A percentile compares a stretch with the other conserved stretches of the same genome.
Evolutionary conservation across 805 yeast genomes (phyloP).

Genomic region (Grigorovia jiainica): DNA sequence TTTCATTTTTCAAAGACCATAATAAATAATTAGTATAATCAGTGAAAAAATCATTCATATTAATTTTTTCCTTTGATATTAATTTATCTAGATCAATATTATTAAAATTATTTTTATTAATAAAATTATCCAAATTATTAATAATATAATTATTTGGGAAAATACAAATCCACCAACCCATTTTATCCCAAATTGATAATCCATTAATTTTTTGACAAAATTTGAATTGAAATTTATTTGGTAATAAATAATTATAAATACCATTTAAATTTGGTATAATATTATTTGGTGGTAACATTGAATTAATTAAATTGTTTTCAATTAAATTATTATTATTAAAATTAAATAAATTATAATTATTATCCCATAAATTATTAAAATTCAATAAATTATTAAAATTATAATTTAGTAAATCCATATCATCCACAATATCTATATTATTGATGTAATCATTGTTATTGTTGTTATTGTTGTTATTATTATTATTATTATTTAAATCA

Average conservation of each 20-base stretch:
- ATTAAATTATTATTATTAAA: neutral
- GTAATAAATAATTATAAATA: conserved; percentile 42
- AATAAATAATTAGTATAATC: conserved; percentile 55
- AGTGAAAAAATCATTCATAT: conserved; percentile 49
- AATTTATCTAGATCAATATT: conserved; percentile 16
- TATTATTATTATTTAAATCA: too few species aligned
- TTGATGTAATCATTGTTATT: too few species aligned
- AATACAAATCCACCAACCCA: conserved; percentile 86
- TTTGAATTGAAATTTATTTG: conserved; percentile 48
- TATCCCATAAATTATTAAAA: neutral
- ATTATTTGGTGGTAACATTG: conserved; percentile 1
- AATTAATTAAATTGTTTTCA: neutral
- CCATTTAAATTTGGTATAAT: conserved; percentile 29
- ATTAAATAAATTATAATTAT: neutral
- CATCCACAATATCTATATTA: too few species aligned
- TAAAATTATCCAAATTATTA: neutral
- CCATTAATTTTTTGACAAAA: conserved; percentile 62
- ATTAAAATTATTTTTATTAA: conserved; percentile 1
- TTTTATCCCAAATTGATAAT: conserved; percentile 67
- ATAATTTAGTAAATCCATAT: too few species aligned
- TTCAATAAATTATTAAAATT: too few species aligned
- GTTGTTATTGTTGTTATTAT: too few species aligned
- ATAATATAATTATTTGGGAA: conserved; percentile 42
- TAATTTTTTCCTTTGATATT: conserved; percentile 38
- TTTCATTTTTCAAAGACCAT: conserved; percentile 50